Base-by-base conservation (phyloP, 1,284 basidiomycete genomes). In the Paramarasmius palmivorus region DNA sequence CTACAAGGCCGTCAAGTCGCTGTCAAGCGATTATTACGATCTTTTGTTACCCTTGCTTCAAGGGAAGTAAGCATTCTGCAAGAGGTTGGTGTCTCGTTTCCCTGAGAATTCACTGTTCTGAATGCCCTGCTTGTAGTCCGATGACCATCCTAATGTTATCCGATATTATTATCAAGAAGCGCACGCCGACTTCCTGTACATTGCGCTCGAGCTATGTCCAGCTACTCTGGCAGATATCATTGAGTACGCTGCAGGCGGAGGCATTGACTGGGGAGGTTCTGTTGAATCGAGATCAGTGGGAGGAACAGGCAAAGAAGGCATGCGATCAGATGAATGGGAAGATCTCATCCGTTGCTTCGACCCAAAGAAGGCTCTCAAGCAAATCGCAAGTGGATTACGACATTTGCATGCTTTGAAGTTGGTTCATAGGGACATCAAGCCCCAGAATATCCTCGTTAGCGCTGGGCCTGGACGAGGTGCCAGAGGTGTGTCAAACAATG, bases 81-180 rank as follows among this genome's bases (percentile, higher is more conserved):
- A 73, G 95, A 98, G 66, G 93, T 46, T 10, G 9, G 44, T 32
- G 6, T 32, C 17, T 26, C 7, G 3, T 26, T 26, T 15, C 3
- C 1, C 14, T n/a, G 9, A 3, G 8, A 12, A 29, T 4, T 32
- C 44, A 1, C n/a, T n/a, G 6, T 29, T 29, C 14, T 29, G 3
- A 2, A 14, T 3, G 2, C 2, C 12, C n/a, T 32, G 7, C 44
- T 26, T 32, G 12, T 29, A 46, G 44, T 46, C 92, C 38, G 97
- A 99, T 73, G 94, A 98, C 68, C 97, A 99, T 65, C 94, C 95
- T 4, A 98, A 99, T 70, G 95, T 99, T 63, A 96, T 99, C 60
- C 87, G 96, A 53, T 96, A 99, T 71, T 99, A 95, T 71, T 99
- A 95, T 73, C 95, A 98, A 77, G 96, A 99, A 74, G 81, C 91